phyloP scores from a whole-genome alignment of 2,329 filamentous ascomycete species.

The Cytospora piceae region DNA sequence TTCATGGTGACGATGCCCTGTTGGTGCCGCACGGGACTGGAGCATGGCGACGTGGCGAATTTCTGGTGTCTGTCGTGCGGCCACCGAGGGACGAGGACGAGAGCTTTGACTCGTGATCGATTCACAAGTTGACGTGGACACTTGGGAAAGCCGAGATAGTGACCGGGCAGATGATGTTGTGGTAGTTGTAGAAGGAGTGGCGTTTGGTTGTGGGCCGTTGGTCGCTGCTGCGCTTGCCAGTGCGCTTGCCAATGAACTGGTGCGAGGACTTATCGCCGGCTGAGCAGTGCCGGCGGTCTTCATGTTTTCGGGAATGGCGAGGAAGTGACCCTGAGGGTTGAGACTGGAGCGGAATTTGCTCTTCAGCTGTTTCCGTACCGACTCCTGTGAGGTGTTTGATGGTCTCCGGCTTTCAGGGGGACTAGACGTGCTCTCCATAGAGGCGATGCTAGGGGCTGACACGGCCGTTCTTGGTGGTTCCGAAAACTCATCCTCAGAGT shows the following conservation, averaged over 20 bases:
- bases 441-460: conserved; percentile 38
- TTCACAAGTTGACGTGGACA: conserved; percentile 31
- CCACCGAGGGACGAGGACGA: conserved; percentile 16
- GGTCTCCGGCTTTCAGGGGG: conserved; percentile 25
- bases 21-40: conserved; percentile 19
- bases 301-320: conserved; percentile 44
- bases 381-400: conserved; percentile 26
- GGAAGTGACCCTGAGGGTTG: conserved; percentile 46
- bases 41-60: conserved; percentile 28
- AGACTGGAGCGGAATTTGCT: conserved; percentile 43
- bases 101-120: conserved; percentile 23
- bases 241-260: conserved; percentile 37
- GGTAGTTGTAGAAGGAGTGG: conserved; percentile 42
- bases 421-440: conserved; percentile 32
- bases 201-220: conserved; percentile 36
- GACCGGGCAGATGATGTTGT: conserved; percentile 42
- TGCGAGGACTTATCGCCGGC: conserved; percentile 34
- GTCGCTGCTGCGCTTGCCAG: conserved; percentile 31
- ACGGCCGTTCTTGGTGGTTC: conserved; percentile 41
- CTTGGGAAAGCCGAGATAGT: conserved; percentile 37
- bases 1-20: conserved; percentile 19
- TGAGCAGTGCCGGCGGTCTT: conserved; percentile 33
- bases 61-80: conserved; percentile 12
- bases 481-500: conserved; percentile 54
- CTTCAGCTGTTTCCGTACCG: conserved; percentile 23